Percentiles rank a stretch among this genome's conserved stretches.
Evolutionary conservation across 768 basidiomycete species (phyloP).

Genomic region (Exidia glandulosa): DNA sequence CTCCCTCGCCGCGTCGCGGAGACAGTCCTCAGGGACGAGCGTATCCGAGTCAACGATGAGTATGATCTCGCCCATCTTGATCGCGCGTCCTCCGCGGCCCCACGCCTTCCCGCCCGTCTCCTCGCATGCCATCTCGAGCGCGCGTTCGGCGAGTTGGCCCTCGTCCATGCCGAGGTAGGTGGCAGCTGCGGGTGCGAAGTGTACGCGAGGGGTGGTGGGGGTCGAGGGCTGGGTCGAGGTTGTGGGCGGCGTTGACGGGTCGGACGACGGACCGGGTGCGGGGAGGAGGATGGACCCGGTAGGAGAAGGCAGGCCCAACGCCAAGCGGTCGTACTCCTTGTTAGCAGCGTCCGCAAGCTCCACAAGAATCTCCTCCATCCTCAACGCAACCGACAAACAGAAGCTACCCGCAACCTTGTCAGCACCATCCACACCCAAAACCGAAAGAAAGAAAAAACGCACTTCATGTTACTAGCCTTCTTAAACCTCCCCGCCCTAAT

Average conservation of each 20-base stretch:
- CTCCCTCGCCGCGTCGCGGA: slow-evolving; percentile 82
- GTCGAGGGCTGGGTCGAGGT: not conserved
- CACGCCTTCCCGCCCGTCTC: slow-evolving; percentile 53
- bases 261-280: not conserved
- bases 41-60: slow-evolving; percentile 77
- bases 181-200: not conserved
- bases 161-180: too few species aligned
- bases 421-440: not conserved
- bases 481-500: slow-evolving; percentile 84
- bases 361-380: slow-evolving; percentile 30
- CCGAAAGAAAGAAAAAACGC: slow-evolving; percentile 25
- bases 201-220: not conserved
- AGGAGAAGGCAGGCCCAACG: too few species aligned
- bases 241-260: not conserved
- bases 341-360: not conserved
- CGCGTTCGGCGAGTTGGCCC: slow-evolving; percentile 58
- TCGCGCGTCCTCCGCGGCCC: slow-evolving; percentile 62
- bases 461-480: slow-evolving; percentile 91
- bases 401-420: too few species aligned
- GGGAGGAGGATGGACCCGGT: too few species aligned
- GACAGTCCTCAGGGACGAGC: slow-evolving; percentile 51
- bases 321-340: not conserved
- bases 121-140: slow-evolving; percentile 62
- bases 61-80: slow-evolving; percentile 70
- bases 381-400: slow-evolving; percentile 55